These are phyloP conservation scores for Aspergillus latus DNA, from an alignment of 2,329 filamentous ascomycete genomes.

Conservation along the genomic window DNA sequence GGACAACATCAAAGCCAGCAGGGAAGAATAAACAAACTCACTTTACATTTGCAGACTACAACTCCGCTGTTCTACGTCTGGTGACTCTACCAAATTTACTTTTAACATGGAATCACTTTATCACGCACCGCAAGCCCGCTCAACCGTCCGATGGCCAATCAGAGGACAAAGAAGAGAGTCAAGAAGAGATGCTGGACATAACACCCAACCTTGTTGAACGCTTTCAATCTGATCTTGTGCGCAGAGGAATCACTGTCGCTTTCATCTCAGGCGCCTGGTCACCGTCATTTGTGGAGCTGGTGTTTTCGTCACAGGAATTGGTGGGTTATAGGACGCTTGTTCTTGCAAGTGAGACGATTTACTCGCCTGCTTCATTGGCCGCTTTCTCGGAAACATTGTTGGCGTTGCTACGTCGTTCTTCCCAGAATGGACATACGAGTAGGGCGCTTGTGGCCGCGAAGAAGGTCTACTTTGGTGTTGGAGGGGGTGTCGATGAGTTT, in stretches of 20 bases:
- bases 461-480: slow-evolving; percentile 66
- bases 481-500: slow-evolving; percentile 64
- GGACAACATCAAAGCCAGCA: neutral
- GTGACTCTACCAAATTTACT: slow-evolving; percentile 63
- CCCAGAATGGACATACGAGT: slow-evolving; percentile 14
- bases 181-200: slow-evolving; percentile 46
- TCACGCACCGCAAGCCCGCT: slow-evolving; percentile 12
- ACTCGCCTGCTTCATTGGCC: slow-evolving; percentile 55
- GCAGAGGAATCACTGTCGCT: slow-evolving; percentile 49
- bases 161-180: slow-evolving; percentile 5
- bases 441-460: slow-evolving; percentile 63
- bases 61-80: slow-evolving; percentile 58
- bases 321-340: slow-evolving; percentile 47
- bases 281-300: slow-evolving; percentile 47
- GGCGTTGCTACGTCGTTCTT: slow-evolving; percentile 48
- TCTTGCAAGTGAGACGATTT: slow-evolving; percentile 65
- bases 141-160: neutral
- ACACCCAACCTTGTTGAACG: slow-evolving; percentile 47
- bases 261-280: slow-evolving; percentile 63
- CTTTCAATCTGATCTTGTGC: slow-evolving; percentile 47
- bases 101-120: slow-evolving; percentile 51
- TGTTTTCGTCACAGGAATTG: slow-evolving; percentile 34
- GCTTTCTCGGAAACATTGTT: slow-evolving; percentile 58
- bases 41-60: slow-evolving; percentile 64
- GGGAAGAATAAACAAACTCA: slow-evolving; percentile 33